Percentiles rank a stretch among this genome's conserved stretches.
phyloP scores from a whole-genome alignment of 495 filamentous ascomycete genomes.

The Xylaria nigripes region DNA sequence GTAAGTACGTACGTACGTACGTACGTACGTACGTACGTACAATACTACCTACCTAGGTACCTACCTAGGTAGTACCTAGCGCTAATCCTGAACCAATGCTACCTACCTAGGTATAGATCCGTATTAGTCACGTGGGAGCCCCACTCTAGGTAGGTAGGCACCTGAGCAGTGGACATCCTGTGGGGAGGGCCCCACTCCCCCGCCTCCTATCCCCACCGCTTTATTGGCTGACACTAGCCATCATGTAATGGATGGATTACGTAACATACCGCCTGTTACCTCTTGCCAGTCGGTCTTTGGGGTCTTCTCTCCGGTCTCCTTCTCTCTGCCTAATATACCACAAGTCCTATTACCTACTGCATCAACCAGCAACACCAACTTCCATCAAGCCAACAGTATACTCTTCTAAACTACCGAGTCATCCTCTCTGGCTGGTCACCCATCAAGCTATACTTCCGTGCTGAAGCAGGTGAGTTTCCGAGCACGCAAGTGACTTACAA shows the following conservation, averaged over 20 bases:
- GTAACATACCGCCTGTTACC: background rate
- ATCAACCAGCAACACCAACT: background rate
- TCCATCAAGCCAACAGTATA: background rate
- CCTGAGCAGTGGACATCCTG: too few species aligned
- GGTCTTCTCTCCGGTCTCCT: background rate
- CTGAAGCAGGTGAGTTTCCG: background rate
- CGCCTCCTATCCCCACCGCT: background rate
- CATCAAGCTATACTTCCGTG: background rate
- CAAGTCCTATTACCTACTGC: background rate
- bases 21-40: too few species aligned
- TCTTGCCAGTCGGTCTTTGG: background rate
- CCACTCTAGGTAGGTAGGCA: too few species aligned
- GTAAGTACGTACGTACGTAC: too few species aligned
- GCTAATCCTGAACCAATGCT: too few species aligned
- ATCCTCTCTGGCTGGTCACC: background rate
- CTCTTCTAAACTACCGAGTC: background rate
- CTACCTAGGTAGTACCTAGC: too few species aligned
- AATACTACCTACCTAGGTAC: too few species aligned
- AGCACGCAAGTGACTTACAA: background rate
- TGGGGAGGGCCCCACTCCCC: background rate
- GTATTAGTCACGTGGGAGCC: too few species aligned
- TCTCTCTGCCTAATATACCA: background rate
- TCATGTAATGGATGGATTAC: background rate
- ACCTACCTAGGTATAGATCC: too few species aligned
- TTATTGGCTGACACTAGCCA: background rate